These are phyloP conservation scores for Tricholoma saponaceum DNA, from an alignment of 768 basidiomycete species.

Conservation along the genomic window DNA sequence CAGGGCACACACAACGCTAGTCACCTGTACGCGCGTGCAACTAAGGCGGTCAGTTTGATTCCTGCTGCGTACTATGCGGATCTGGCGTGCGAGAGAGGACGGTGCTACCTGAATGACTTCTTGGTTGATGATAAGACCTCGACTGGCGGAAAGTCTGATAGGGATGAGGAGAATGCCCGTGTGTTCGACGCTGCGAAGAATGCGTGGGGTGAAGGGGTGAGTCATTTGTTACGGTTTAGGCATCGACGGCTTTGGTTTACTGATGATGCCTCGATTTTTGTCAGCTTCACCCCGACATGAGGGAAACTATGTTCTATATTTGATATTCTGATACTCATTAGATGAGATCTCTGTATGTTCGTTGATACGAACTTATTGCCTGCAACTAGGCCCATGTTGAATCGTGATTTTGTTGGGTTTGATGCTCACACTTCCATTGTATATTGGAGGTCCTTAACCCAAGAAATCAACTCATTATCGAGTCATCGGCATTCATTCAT, in stretches of 20 bases:
- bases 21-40: slow-evolving; percentile 80
- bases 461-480: too few relatives aligned
- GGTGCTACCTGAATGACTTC: slow-evolving; percentile 73
- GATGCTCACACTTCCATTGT: neutral
- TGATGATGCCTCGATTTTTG: slow-evolving; percentile 3
- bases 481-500: too few relatives aligned
- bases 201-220: slow-evolving; percentile 52
- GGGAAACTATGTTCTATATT: slow-evolving; percentile 74
- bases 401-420: neutral
- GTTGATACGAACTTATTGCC: neutral
- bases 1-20: slow-evolving; percentile 63
- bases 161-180: slow-evolving; percentile 33
- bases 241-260: neutral
- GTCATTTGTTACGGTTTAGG: too few relatives aligned
- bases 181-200: slow-evolving; percentile 41
- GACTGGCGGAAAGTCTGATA: slow-evolving; percentile 26
- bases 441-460: too few relatives aligned
- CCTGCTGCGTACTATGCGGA: slow-evolving; percentile 83
- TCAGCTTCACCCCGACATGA: slow-evolving; percentile 52
- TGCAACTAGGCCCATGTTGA: neutral
- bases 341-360: neutral
- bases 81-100: slow-evolving; percentile 75
- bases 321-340: slow-evolving; percentile 17
- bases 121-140: slow-evolving; percentile 51
- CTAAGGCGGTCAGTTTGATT: slow-evolving; percentile 77